Evolutionary conservation across 2,329 filamentous ascomycete species (phyloP), one percentile per base, ranked within the genome.

Genomic region (Penicillium sp.): DNA sequence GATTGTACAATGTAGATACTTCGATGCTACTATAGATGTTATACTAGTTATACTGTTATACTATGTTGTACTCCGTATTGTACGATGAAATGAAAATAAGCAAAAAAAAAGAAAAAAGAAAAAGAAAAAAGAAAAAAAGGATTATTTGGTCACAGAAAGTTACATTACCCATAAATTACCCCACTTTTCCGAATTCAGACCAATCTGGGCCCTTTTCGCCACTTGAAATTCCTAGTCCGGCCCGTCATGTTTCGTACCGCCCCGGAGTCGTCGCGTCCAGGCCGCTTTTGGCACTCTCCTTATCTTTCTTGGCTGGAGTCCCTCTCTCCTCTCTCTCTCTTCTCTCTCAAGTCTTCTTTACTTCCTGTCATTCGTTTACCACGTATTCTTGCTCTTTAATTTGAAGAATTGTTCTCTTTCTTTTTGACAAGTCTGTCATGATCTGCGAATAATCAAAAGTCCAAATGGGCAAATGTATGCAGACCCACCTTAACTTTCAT

Each of bases 401-500:
- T 58, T 43, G 49, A 48, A 48, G 45, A 33, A 9, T 33, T 49
- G 53, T 55, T 50, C 39, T 47, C 36, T 42, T 58, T 25, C 43
- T 61, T 61, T 54, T 58, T 43, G 29, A 49, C 44, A 61, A 60
- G 61, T 39, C 8, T 57, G 70, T 63, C 68, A 75, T 75, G 73
- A 65, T 70, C 61, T 61, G 61, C 49, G 58, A 60, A 61, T 66
- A 66, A 60, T 58, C 51, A 33, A 53, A 49, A 61, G 65, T 71
- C 68, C 70, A 73, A 67, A 78, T 77, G 75, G 75, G 73, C 69
- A 77, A 76, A 73, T 77, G 75, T 77, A 72, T 42, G 67, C 57
- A 33, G 39, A 35, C 47, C 36, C 38, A 31, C 36, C 33, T 51
- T 25, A 29, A 36, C 41, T 36, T 19, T 19, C 33, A 9, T 57